A percentile compares a stretch with the other conserved stretches of the same genome.
These are phyloP conservation scores for Cynara cardunculus DNA, from an alignment of 129 eudicot genomes.

Conservation along the genomic window DNA sequence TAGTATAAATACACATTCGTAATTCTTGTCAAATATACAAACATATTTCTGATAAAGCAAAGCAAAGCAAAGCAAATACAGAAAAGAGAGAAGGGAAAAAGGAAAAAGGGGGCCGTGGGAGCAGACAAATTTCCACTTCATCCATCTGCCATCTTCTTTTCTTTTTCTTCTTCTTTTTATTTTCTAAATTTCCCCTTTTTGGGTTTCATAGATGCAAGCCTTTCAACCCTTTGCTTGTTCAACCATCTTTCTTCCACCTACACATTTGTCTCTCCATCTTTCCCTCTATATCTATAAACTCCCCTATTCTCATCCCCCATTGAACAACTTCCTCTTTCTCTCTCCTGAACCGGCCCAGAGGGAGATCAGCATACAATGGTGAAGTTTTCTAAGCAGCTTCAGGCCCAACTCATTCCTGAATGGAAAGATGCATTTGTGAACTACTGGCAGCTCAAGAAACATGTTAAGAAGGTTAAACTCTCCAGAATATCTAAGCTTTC, in stretches of 20 bases:
- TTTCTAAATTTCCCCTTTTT: neutral
- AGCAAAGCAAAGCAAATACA: neutral
- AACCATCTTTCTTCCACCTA: constrained; percentile 30
- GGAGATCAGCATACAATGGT: constrained; percentile 45
- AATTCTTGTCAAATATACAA: too few relatives aligned
- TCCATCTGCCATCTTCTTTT: neutral
- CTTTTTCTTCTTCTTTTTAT: neutral
- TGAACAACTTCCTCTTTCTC: neutral
- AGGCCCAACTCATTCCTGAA: constrained; percentile 97
- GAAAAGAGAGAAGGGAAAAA: neutral
- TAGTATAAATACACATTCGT: too few relatives aligned
- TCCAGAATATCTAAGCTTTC: constrained; percentile 37
- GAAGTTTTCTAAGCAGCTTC: constrained; percentile 90
- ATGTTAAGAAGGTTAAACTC: constrained; percentile 72
- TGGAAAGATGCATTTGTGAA: constrained; percentile 96
- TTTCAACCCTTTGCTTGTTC: constrained; percentile 21
- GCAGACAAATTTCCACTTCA: constrained; percentile 9
- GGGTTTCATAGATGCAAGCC: neutral
- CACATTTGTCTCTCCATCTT: constrained; percentile 12
- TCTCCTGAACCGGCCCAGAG: neutral
- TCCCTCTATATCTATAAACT: constrained; percentile 22
- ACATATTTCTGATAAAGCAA: too few relatives aligned
- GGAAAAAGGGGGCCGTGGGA: neutral
- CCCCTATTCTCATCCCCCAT: constrained; percentile 7
- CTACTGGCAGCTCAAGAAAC: constrained; percentile 92